Conservation (phyloP, 2,329 filamentous ascomycete genomes). For the Monosporascus sp. region DNA sequence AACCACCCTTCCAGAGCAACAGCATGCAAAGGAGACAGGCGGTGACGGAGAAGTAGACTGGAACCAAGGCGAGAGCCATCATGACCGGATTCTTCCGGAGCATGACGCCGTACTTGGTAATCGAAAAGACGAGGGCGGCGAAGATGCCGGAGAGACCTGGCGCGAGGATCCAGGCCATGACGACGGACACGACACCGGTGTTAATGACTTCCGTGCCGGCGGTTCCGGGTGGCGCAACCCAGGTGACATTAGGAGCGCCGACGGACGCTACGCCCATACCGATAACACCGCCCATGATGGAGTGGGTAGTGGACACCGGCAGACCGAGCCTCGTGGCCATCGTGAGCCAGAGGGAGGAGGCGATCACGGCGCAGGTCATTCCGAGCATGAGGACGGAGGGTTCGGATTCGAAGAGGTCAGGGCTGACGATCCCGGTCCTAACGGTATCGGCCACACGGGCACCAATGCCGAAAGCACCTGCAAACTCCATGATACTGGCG, state of each 20-base stretch:
- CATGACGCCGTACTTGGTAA: slow-evolving; percentile 53
- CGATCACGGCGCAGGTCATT: slow-evolving; percentile 50
- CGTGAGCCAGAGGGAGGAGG: slow-evolving; percentile 51
- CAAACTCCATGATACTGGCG: slow-evolving; percentile 55
- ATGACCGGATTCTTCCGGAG: slow-evolving; percentile 46
- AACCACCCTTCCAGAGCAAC: slow-evolving; percentile 51
- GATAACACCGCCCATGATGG: slow-evolving; percentile 53
- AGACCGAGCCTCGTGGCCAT: slow-evolving; percentile 48
- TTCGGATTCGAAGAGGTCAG: slow-evolving; percentile 34
- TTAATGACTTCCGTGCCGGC: slow-evolving; percentile 30
- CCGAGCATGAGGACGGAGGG: slow-evolving; percentile 52
- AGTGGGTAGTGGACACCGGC: slow-evolving; percentile 58
- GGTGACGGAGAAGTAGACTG: slow-evolving; percentile 53
- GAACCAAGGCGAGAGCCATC: slow-evolving; percentile 46
- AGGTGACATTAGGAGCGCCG: slow-evolving; percentile 46
- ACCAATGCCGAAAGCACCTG: slow-evolving; percentile 55
- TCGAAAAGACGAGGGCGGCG: slow-evolving; percentile 46
- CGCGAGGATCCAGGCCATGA: slow-evolving; percentile 56
- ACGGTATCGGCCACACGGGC: slow-evolving; percentile 57
- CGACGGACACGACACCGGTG: slow-evolving; percentile 52
- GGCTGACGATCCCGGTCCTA: slow-evolving; percentile 52
- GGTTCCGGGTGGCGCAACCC: slow-evolving; percentile 38
- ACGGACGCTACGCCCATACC: slow-evolving; percentile 54
- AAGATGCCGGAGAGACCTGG: slow-evolving; percentile 50
- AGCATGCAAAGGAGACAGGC: slow-evolving; percentile 52